Evolutionary conservation across 2,329 filamentous ascomycete species (phyloP).

Genomic region (Penicillium vulpinum): DNA sequence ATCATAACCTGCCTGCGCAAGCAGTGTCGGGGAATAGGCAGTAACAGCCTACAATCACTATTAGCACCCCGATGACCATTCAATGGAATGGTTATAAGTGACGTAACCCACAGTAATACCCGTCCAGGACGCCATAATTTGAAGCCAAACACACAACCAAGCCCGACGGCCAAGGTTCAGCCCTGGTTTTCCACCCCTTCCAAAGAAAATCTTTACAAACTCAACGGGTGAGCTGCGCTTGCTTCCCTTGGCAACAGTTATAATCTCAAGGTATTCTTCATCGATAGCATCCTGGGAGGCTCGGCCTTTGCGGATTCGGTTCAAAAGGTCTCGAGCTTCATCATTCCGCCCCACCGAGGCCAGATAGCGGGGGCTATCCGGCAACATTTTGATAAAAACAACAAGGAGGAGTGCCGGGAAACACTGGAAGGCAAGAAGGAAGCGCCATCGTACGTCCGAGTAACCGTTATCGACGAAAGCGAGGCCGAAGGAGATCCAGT

Average conservation of each 20-base stretch:
- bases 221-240: conserved; percentile 40
- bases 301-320: conserved; percentile 31
- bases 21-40: conserved; percentile 33
- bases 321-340: conserved; percentile 51
- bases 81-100: background rate
- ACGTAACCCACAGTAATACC: conserved; percentile 43
- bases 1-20: conserved; percentile 39
- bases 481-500: conserved; percentile 42
- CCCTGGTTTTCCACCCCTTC: conserved; percentile 32
- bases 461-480: conserved; percentile 36
- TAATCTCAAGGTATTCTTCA: conserved; percentile 39
- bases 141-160: conserved; percentile 48
- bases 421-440: conserved; percentile 38
- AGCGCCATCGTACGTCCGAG: conserved; percentile 37
- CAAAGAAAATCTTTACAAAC: conserved; percentile 41
- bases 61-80: conserved; percentile 10
- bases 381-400: conserved; percentile 33
- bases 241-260: conserved; percentile 31
- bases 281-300: conserved; percentile 31
- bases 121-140: conserved; percentile 49
- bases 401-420: conserved; percentile 32
- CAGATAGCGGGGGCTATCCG: conserved; percentile 36
- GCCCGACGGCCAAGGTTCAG: conserved; percentile 41
- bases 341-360: conserved; percentile 43
- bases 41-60: conserved; percentile 40